Conservation (phyloP, 805 yeast genomes). For the Isabelozyma rhagii region DNA sequence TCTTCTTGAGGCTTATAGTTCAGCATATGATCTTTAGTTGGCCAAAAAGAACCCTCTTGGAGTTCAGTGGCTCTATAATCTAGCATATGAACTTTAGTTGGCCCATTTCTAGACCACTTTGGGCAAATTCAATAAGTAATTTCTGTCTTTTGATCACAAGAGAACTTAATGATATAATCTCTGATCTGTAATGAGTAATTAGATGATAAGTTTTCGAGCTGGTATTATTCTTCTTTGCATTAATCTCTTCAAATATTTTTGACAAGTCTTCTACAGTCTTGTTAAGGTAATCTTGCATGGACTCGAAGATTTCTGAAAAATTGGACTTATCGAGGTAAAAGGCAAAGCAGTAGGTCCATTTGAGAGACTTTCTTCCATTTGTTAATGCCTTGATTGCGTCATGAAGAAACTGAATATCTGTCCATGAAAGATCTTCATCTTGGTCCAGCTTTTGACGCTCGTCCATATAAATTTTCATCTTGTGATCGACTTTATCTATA, state of each 20-base stretch:
- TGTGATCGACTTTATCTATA: conserved; percentile 57
- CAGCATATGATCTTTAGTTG: neutral
- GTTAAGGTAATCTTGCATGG: conserved; percentile 62
- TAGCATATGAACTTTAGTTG: conserved; percentile 15
- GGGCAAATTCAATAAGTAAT: conserved; percentile 43
- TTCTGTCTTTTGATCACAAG: conserved; percentile 40
- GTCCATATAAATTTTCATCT: conserved; percentile 65
- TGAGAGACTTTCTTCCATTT: conserved; percentile 69
- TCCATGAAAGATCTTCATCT: conserved; percentile 58
- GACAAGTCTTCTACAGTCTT: conserved; percentile 69
- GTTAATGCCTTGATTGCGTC: conserved; percentile 66
- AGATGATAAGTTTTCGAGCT: conserved; percentile 18
- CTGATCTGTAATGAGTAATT: conserved; percentile 34
- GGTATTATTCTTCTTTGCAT: conserved; percentile 20
- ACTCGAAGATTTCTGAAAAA: conserved; percentile 63
- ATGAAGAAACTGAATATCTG: conserved; percentile 78
- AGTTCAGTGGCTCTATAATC: too few species aligned
- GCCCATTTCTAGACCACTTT: conserved; percentile 37
- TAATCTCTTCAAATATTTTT: conserved; percentile 49
- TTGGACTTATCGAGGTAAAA: conserved; percentile 58
- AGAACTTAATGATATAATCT: conserved; percentile 41
- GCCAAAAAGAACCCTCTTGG: too few species aligned
- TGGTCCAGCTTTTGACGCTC: conserved; percentile 29
- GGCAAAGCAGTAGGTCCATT: conserved; percentile 89
- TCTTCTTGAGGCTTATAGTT: too few species aligned